These are phyloP conservation scores for Tricharina praecox DNA, from an alignment of 495 filamentous ascomycete genomes.

Conservation along the genomic window DNA sequence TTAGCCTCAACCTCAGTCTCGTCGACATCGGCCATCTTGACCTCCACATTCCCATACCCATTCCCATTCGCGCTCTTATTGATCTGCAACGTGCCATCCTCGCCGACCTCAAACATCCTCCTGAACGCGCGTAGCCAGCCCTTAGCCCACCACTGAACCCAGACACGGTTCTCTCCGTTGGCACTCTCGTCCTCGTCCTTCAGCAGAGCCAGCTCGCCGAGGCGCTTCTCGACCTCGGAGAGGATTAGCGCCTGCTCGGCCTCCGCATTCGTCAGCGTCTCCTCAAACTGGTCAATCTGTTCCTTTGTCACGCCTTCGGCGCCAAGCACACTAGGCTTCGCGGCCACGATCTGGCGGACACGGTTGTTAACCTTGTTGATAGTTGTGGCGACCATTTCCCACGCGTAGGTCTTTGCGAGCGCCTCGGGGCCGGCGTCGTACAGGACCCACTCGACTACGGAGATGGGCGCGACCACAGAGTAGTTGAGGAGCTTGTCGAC, in stretches of 20 bases:
- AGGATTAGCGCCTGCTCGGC: constrained; percentile 63
- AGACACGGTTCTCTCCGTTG: constrained; percentile 37
- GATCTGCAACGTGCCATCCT: too few relatives aligned
- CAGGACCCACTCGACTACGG: constrained; percentile 79
- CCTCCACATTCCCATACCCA: too few relatives aligned
- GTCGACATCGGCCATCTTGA: too few relatives aligned
- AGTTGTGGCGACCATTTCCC: constrained; percentile 76
- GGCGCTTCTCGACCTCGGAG: constrained; percentile 58
- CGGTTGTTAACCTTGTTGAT: constrained; percentile 84
- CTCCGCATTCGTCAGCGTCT: constrained; percentile 48
- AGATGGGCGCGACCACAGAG: constrained; percentile 66
- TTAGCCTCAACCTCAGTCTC: too few relatives aligned
- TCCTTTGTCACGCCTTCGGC: constrained; percentile 20
- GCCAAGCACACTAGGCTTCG: constrained; percentile 30
- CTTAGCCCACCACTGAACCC: constrained; percentile 65
- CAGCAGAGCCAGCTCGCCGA: constrained; percentile 54
- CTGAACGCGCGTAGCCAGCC: constrained; percentile 75
- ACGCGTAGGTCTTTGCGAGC: constrained; percentile 56
- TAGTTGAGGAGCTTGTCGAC: constrained; percentile 97
- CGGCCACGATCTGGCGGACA: constrained; percentile 61
- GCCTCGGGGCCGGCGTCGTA: constrained; percentile 47
- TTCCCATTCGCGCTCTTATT: too few relatives aligned
- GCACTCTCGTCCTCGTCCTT: constrained; percentile 38
- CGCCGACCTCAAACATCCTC: constrained; percentile 52
- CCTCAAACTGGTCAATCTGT: constrained; percentile 45